phyloP scores from a whole-genome alignment of 2,329 filamentous ascomycete species.

The Dendryphion nanum region DNA sequence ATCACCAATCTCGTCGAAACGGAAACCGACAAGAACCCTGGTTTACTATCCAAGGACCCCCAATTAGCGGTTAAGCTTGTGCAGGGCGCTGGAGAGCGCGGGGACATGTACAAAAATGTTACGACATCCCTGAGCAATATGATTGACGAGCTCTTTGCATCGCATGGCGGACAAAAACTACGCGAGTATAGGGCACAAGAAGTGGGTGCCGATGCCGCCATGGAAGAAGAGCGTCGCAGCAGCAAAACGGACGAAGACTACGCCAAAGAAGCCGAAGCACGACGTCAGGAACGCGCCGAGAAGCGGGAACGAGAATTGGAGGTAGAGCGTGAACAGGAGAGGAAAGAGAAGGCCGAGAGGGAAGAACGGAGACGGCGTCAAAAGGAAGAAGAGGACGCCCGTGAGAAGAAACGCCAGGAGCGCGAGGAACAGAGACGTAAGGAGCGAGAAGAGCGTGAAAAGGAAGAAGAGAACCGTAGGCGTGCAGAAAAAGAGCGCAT shows the following conservation, averaged over 20 bases:
- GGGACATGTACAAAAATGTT: constrained; percentile 71
- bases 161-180: constrained; percentile 65
- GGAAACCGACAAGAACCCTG: constrained; percentile 73
- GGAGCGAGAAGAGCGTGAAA: constrained; percentile 21
- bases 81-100: constrained; percentile 74
- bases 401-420: constrained; percentile 47
- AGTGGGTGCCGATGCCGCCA: constrained; percentile 67
- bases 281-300: constrained; percentile 60
- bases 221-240: constrained; percentile 63
- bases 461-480: constrained; percentile 10
- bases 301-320: constrained; percentile 61
- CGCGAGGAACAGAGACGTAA: constrained; percentile 43
- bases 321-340: constrained; percentile 58
- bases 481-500: constrained; percentile 10
- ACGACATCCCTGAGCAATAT: constrained; percentile 66
- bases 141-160: constrained; percentile 62
- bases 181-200: constrained; percentile 66
- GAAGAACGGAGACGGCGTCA: constrained; percentile 53
- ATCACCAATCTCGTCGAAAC: constrained; percentile 69
- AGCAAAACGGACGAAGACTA: constrained; percentile 74
- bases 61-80: constrained; percentile 72
- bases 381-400: constrained; percentile 45
- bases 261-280: constrained; percentile 62
- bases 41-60: constrained; percentile 70
- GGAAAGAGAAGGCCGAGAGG: constrained; percentile 58